Evolutionary conservation across 345 rosid species (phyloP).

Genomic region (Arabis alpina): DNA sequence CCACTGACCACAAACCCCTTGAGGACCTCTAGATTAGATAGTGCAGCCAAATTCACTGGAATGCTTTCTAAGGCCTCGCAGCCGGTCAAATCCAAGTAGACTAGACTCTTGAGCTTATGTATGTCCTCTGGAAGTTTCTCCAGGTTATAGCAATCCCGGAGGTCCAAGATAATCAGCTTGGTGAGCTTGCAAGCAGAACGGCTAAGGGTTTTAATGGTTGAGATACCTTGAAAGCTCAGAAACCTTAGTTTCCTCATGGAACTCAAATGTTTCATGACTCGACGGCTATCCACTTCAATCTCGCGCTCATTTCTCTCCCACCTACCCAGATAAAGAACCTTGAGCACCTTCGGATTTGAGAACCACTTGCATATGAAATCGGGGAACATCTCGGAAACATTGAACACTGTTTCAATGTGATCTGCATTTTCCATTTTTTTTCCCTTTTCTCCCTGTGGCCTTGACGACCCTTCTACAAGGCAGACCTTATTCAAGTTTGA

Average conservation of each 20-base stretch:
- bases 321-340: constrained; percentile 47
- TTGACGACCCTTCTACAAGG: constrained; percentile 44
- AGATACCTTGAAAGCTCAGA: constrained; percentile 55
- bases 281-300: constrained; percentile 39
- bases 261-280: constrained; percentile 26
- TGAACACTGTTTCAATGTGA: constrained; percentile 51
- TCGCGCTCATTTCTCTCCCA: constrained; percentile 40
- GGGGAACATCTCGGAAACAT: constrained; percentile 52
- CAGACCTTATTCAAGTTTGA: constrained; percentile 42
- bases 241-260: constrained; percentile 29
- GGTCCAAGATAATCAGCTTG: constrained; percentile 48
- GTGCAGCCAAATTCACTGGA: too few species aligned
- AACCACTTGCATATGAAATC: constrained; percentile 49
- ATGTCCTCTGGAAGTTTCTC: constrained; percentile 46
- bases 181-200: constrained; percentile 22
- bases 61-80: too few species aligned
- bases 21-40: too few species aligned
- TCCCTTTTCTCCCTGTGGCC: constrained; percentile 24
- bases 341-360: constrained; percentile 4
- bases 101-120: constrained; percentile 33
- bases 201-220: constrained; percentile 38
- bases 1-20: too few species aligned
- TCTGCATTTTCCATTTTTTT: too few species aligned
- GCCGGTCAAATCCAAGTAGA: too few species aligned
- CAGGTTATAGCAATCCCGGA: constrained; percentile 50